Conservation (phyloP, 805 yeast genomes). For the Candida corydali region DNA sequence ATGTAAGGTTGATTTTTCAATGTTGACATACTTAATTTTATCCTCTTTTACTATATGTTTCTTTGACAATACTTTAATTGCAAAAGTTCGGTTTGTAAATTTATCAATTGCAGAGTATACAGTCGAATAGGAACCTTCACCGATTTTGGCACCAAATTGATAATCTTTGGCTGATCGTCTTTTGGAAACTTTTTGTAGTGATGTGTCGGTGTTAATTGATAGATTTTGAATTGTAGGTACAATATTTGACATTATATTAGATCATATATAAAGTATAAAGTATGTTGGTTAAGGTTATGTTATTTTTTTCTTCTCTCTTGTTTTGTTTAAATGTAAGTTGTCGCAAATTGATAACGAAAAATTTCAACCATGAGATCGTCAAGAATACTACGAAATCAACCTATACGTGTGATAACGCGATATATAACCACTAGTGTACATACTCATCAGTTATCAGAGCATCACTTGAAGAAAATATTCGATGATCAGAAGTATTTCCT, state of each 20-base stretch:
- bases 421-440: not conserved
- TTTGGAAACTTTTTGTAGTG: conserved; percentile 3
- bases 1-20: conserved; percentile 87
- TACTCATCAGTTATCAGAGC: not conserved
- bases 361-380: not conserved
- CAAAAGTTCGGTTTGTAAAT: conserved; percentile 71
- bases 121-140: conserved; percentile 95
- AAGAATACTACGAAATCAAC: conserved; percentile 1
- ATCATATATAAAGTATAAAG: not conserved
- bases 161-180: conserved; percentile 72
- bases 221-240: conserved; percentile 4
- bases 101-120: conserved; percentile 83
- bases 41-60: conserved; percentile 91
- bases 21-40: conserved; percentile 92
- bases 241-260: conserved; percentile 5
- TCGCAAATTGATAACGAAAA: not conserved
- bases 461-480: conserved; percentile 44
- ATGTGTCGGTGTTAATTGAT: conserved; percentile 1
- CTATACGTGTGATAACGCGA: not conserved
- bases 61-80: conserved; percentile 88
- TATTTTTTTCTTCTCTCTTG: not conserved
- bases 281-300: not conserved
- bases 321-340: not conserved
- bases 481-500: conserved; percentile 60
- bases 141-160: conserved; percentile 81